A percentile compares a stretch with the other conserved stretches of the same genome.
phyloP scores from a whole-genome alignment of 2,329 filamentous ascomycete species.

The Penicillium sclerotigenum region DNA sequence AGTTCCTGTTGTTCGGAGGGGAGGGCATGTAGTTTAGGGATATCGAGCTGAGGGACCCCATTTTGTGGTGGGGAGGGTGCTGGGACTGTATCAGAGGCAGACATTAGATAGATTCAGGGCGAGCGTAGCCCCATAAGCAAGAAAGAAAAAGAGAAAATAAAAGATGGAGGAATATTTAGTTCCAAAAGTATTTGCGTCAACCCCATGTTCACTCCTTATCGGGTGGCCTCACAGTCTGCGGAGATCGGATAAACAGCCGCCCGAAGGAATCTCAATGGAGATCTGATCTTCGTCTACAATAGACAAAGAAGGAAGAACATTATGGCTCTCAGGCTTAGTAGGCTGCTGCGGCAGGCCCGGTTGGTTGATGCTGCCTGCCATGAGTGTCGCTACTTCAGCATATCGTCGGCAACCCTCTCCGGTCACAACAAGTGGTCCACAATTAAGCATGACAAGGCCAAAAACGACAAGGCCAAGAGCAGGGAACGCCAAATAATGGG shows the following conservation, averaged over 20 bases:
- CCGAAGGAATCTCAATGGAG: not conserved
- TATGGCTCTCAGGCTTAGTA: constrained; percentile 29
- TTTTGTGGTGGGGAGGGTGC: constrained; percentile 36
- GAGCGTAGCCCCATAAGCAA: constrained; percentile 13
- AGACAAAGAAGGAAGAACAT: constrained; percentile 5
- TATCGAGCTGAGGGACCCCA: constrained; percentile 67
- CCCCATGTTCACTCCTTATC: constrained; percentile 20
- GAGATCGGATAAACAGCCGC: constrained; percentile 32
- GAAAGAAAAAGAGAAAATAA: constrained; percentile 4
- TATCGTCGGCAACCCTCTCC: constrained; percentile 49
- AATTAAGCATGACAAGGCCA: constrained; percentile 92
- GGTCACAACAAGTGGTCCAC: constrained; percentile 95
- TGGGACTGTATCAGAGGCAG: constrained; percentile 35
- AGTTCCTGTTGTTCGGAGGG: constrained; percentile 94
- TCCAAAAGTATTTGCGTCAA: constrained; percentile 10
- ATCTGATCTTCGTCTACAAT: not conserved
- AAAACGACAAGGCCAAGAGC: constrained; percentile 73
- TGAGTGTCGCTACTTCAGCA: constrained; percentile 48
- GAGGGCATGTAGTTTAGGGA: constrained; percentile 82
- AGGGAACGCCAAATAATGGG: constrained; percentile 65
- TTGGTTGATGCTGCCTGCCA: constrained; percentile 15
- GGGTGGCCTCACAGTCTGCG: constrained; percentile 26
- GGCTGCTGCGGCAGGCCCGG: constrained; percentile 17
- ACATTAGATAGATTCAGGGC: constrained; percentile 33
- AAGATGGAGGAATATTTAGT: not conserved